A percentile compares a stretch with the other conserved stretches of the same genome.
Evolutionary conservation across 768 basidiomycete genomes (phyloP).

Genomic region (Clavaria fumosa): DNA sequence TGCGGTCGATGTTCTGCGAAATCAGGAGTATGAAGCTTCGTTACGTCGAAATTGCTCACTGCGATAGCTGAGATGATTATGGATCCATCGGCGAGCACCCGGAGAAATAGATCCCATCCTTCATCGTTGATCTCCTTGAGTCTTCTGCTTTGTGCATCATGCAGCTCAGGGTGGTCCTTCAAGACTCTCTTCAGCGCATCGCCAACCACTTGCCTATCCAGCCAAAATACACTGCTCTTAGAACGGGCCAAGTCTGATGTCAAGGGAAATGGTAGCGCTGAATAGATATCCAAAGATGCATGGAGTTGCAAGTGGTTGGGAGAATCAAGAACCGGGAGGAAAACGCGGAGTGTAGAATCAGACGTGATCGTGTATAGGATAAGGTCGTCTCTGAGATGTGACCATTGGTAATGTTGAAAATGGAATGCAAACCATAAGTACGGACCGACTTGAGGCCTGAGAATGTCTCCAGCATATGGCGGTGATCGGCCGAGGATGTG

Average conservation of each 20-base stretch:
- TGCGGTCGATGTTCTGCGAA: conserved; percentile 69
- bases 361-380: conserved; percentile 75
- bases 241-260: conserved; percentile 18
- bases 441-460: conserved; percentile 46
- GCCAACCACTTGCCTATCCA: conserved; percentile 47
- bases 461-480: conserved; percentile 61
- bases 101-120: conserved; percentile 67
- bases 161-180: conserved; percentile 19
- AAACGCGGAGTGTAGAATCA: conserved; percentile 72
- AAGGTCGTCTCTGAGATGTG: conserved; percentile 42
- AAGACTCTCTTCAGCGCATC: conserved; percentile 31
- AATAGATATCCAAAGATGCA: conserved; percentile 54
- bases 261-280: conserved; percentile 34
- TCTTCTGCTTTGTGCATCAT: conserved; percentile 32
- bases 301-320: conserved; percentile 78
- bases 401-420: neutral
- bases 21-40: conserved; percentile 2
- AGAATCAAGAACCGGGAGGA: conserved; percentile 75
- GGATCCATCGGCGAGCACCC: conserved; percentile 60
- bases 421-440: conserved; percentile 2
- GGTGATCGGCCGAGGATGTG: conserved; percentile 60
- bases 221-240: conserved; percentile 45
- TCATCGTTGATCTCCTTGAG: conserved; percentile 52
- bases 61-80: conserved; percentile 56
- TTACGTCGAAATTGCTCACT: conserved; percentile 29